phyloP scores from a whole-genome alignment of 2,329 filamentous ascomycete genomes.

The Aaosphaeria pasadenensis region DNA sequence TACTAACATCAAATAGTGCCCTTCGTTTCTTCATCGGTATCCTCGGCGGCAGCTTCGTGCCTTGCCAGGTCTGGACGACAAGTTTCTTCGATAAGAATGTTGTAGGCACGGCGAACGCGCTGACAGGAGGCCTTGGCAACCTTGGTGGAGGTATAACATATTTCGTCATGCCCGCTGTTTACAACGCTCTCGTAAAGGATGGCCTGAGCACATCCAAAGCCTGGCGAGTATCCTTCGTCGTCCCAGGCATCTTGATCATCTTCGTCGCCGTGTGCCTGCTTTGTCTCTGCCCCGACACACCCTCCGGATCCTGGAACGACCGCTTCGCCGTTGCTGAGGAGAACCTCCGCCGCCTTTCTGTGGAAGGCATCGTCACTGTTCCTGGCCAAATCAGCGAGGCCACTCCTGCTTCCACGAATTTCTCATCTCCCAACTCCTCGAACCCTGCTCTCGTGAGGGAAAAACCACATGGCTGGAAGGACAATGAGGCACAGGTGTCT shows the following conservation, averaged over 20 bases:
- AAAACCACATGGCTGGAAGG: constrained; percentile 17
- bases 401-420: constrained; percentile 23
- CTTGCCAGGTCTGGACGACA: constrained; percentile 87
- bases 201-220: constrained; percentile 63
- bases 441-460: constrained; percentile 23
- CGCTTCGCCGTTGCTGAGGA: constrained; percentile 59
- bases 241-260: constrained; percentile 73
- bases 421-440: constrained; percentile 22
- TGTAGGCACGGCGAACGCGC: constrained; percentile 84
- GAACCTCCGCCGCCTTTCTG: constrained; percentile 42
- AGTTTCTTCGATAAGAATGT: constrained; percentile 91
- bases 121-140: constrained; percentile 59
- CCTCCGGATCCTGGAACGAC: constrained; percentile 74
- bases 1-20: constrained; percentile 50
- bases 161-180: constrained; percentile 87
- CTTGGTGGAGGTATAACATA: constrained; percentile 27
- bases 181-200: constrained; percentile 62
- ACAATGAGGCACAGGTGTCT: constrained; percentile 41
- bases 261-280: constrained; percentile 63
- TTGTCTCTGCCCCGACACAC: constrained; percentile 73
- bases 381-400: constrained; percentile 48
- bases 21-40: constrained; percentile 78
- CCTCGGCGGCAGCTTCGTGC: constrained; percentile 72
- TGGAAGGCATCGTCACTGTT: constrained; percentile 33
- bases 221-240: constrained; percentile 79